phyloP scores from a whole-genome alignment of 345 rosid genomes.

The Euphorbia peplus region DNA sequence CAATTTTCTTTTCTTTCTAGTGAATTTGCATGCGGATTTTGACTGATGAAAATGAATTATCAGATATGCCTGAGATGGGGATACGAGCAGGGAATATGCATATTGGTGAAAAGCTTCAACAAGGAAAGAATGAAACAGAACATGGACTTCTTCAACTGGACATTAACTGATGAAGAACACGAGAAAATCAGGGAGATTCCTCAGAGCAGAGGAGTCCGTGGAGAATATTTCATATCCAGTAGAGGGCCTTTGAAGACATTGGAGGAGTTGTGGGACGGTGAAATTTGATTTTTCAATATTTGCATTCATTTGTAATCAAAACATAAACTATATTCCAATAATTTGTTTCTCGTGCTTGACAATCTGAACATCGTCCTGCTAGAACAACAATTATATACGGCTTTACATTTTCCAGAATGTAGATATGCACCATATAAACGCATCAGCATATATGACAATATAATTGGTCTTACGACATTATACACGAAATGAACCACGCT shows the following conservation, averaged over 20 bases:
- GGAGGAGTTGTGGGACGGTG: conserved; percentile 49
- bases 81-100: conserved; percentile 44
- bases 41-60: background rate
- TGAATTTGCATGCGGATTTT: background rate
- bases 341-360: too few species aligned
- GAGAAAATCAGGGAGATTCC: conserved; percentile 42
- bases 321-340: background rate
- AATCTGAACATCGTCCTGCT: background rate
- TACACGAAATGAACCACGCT: background rate
- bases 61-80: conserved; percentile 70
- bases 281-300: conserved; percentile 21
- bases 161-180: conserved; percentile 41
- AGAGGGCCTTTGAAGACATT: conserved; percentile 37
- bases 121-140: conserved; percentile 55
- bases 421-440: background rate
- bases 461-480: too few species aligned
- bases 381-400: conserved; percentile 15
- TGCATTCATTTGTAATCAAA: too few species aligned
- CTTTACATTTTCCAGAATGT: background rate
- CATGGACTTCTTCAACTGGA: conserved; percentile 56
- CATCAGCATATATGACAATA: background rate
- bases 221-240: conserved; percentile 30
- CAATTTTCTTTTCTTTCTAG: background rate
- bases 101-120: conserved; percentile 58
- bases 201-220: conserved; percentile 39